Evolutionary conservation across 495 filamentous ascomycete genomes (phyloP).

Genomic region (Bacidia rubella): DNA sequence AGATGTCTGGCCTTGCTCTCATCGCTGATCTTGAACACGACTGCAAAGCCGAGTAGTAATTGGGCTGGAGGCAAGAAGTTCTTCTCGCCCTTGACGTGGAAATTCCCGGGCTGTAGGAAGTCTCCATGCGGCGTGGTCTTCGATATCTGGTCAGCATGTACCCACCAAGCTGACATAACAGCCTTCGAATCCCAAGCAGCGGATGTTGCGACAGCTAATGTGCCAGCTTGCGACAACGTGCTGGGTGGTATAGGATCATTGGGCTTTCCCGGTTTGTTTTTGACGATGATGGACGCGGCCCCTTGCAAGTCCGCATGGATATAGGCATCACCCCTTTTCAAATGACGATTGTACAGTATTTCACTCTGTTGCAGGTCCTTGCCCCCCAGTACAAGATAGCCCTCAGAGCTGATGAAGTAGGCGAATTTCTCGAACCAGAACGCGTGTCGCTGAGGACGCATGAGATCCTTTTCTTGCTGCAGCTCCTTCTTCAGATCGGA

Average conservation of each 20-base stretch:
- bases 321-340: conserved; percentile 81
- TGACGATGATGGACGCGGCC: conserved; percentile 69
- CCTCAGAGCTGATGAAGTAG: conserved; percentile 92
- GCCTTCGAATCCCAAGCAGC: conserved; percentile 93
- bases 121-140: conserved; percentile 72
- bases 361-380: conserved; percentile 86
- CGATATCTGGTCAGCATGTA: conserved; percentile 69
- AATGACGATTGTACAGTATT: conserved; percentile 68
- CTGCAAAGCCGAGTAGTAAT: conserved; percentile 70
- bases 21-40: conserved; percentile 81
- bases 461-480: conserved; percentile 81
- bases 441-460: conserved; percentile 66
- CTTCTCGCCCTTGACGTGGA: conserved; percentile 71
- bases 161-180: conserved; percentile 92
- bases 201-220: conserved; percentile 67
- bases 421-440: conserved; percentile 95
- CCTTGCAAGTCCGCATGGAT: conserved; percentile 83
- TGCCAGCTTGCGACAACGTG: conserved; percentile 81
- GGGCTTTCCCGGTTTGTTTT: conserved; percentile 60
- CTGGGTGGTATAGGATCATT: conserved; percentile 82
- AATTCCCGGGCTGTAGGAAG: conserved; percentile 59
- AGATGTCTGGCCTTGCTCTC: conserved; percentile 71
- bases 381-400: conserved; percentile 78
- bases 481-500: conserved; percentile 73
- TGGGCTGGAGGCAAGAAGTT: conserved; percentile 84